These are phyloP conservation scores for Scleroderma bovista DNA, from an alignment of 768 basidiomycete species.

Conservation along the genomic window DNA sequence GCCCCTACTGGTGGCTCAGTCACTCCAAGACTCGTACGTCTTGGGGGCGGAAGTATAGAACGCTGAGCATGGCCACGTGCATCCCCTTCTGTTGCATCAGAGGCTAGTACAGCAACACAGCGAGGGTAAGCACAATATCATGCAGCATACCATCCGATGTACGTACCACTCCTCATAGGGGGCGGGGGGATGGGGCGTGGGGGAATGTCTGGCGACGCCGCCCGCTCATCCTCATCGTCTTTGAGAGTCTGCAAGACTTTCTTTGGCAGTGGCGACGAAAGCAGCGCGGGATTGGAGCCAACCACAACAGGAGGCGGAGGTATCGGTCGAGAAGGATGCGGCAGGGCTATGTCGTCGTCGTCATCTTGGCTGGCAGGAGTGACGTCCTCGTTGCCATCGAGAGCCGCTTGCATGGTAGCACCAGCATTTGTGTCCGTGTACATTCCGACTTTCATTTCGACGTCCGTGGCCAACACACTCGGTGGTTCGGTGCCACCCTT, in stretches of 20 bases:
- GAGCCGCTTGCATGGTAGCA: conserved; percentile 7
- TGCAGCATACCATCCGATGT: not conserved
- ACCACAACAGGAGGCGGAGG: conserved; percentile 30
- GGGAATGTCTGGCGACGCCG: conserved; percentile 25
- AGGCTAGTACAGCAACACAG: conserved; percentile 8
- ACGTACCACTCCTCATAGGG: conserved; percentile 25
- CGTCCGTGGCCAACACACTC: not conserved
- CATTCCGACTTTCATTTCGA: not conserved
- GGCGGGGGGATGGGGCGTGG: conserved; percentile 25
- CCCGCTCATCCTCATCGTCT: conserved; percentile 19
- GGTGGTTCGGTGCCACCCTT: not conserved
- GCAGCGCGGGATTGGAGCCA: conserved; percentile 10
- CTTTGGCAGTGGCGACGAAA: conserved; percentile 11
- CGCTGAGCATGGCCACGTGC: conserved; percentile 10
- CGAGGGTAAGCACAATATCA: conserved; percentile 2
- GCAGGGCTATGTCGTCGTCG: conserved; percentile 25
- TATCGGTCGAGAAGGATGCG: conserved; percentile 26
- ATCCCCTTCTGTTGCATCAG: conserved; percentile 7
- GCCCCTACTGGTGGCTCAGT: conserved; percentile 5
- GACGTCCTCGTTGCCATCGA: not conserved
- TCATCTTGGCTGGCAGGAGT: conserved; percentile 4
- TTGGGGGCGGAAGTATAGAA: conserved; percentile 17
- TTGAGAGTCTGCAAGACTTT: conserved; percentile 7
- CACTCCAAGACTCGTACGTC: conserved; percentile 19
- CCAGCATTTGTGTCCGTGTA: not conserved